Evolutionary conservation across 2,329 filamentous ascomycete genomes (phyloP), one percentile per base, ranked within the genome.

Genomic region (Phaeosphaeriaceae sp.): DNA sequence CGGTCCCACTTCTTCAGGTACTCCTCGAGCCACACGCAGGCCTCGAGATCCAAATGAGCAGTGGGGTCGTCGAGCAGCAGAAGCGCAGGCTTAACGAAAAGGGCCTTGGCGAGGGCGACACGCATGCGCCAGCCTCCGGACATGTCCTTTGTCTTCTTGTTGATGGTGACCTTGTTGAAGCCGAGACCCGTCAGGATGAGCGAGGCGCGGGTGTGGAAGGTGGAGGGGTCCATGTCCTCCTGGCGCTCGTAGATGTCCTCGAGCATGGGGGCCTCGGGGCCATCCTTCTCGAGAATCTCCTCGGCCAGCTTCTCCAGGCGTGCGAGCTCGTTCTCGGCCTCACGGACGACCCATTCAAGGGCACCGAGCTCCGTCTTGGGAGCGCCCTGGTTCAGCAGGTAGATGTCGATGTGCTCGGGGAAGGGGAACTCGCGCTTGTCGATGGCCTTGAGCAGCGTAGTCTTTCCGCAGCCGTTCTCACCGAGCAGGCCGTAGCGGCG

Each of bases 81-180:
- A 57, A 99, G 86, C 19, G 93, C 95, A 36, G 96, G 95, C 87
- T 96, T 96, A 82, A 99, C 94, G 84, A 99, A 99, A 53, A 99
- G 89, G 57, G 95, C 95, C 86, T 98, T 97, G 78, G 87, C 95
- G 61, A 99, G 89, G 57, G 95, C 95, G 58, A 99, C 95, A 87
- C 96, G 92, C 95, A 99, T 99, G 85, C 94, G 89, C 95, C 95
- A 99, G 72, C 95, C 95, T 92, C 95, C 95, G 67, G 95, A 99
- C 96, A 99, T 99, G 80, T 99, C 96, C 88, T 98, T 99, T 73
- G 96, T 99, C 89, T 96, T 97, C 88, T 99, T 99, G 81, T 96
- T 85, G 77, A 99, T 98, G 56, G 96, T 99, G 70, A 82, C 83
- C 86, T 98, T 98, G 89, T 99, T 97, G 88, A 99, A 99, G 68